Conservation (phyloP, 2,329 filamentous ascomycete species). For the Botryotinia narcissicola region DNA sequence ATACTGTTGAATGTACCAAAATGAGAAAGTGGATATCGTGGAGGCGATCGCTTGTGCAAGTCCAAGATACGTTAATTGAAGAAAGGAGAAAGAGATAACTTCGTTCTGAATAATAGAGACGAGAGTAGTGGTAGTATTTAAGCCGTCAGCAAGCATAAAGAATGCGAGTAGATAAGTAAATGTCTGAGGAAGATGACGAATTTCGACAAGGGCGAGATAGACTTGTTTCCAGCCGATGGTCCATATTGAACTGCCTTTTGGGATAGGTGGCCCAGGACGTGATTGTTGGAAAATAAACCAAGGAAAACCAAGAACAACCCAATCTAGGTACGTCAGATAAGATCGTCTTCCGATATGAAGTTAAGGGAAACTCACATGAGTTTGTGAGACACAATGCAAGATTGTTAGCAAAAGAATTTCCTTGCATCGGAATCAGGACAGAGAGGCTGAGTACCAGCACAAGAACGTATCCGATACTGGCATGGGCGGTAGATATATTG, state of each 20-base stretch:
- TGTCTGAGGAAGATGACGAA: slow-evolving; percentile 42
- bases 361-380: slow-evolving; percentile 38
- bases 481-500: slow-evolving; percentile 45
- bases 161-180: slow-evolving; percentile 44
- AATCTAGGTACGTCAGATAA: slow-evolving; percentile 36
- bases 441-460: slow-evolving; percentile 43
- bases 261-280: slow-evolving; percentile 42
- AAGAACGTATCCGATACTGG: slow-evolving; percentile 44
- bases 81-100: slow-evolving; percentile 43
- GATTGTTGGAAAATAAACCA: slow-evolving; percentile 46
- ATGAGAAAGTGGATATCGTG: slow-evolving; percentile 42
- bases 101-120: slow-evolving; percentile 44
- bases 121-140: slow-evolving; percentile 43
- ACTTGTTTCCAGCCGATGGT: slow-evolving; percentile 46
- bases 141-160: slow-evolving; percentile 44
- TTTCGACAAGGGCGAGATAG: slow-evolving; percentile 41
- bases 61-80: slow-evolving; percentile 44
- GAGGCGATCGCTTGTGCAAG: slow-evolving; percentile 42
- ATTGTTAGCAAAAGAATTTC: slow-evolving; percentile 41
- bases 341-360: not conserved
- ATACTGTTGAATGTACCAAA: slow-evolving; percentile 45
- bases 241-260: slow-evolving; percentile 42
- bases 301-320: slow-evolving; percentile 44
- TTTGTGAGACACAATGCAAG: slow-evolving; percentile 44
- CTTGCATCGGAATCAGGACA: slow-evolving; percentile 42